Base-by-base conservation (phyloP, 2,329 filamentous ascomycete genomes). In the Thermoascus crustaceus region DNA sequence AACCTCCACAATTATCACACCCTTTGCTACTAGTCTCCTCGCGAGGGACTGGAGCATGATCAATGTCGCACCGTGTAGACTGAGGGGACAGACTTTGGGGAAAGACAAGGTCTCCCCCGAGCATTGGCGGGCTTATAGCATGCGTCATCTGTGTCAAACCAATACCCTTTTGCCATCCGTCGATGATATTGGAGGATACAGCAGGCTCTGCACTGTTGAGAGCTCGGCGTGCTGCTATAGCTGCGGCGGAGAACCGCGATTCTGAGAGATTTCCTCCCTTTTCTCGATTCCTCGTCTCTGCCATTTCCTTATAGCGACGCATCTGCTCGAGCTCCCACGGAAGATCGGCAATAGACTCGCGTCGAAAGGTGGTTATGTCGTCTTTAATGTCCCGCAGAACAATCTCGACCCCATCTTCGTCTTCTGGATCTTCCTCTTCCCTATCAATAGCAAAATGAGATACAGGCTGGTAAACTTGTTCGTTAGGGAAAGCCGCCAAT, bases 61-160 rank as follows among this genome's bases (percentile, higher is more conserved):
- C 80, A 1, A 83, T 79, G 53, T 94, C 86, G 50, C 93, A 82
- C 50, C 85, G 80, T 10, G 87, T 93, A 36, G 80, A 76, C 57
- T 89, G 81, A 4, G 89, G 89, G 17, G 88, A 94, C 7, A 74
- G 71, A 55, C 86, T 94, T 55, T 75, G 76, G 21, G 86, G 84
- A 56, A 95, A 94, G 17, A 72, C 68, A 36, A 96, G 73, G 46
- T 94, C 83, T 38, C 70, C 66, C 37, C 89, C 89, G 7, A 94
- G 75, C 87, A 96, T 93, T 7, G 89, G 89, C 25, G 89, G 89
- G 26, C 71, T 73, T 17, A 72, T 72, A 27, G 68, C 67, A 41
- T 78, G 78, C 14, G 70, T 70, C 65, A 77, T 73, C 17, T 69
- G 67, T 41, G 70, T 64, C 24, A 76, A 47, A n/a, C 45, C 45